A percentile compares a stretch with the other conserved stretches of the same genome.
phyloP scores from a whole-genome alignment of 2,329 filamentous ascomycete species.

The Madurella fahalii region DNA sequence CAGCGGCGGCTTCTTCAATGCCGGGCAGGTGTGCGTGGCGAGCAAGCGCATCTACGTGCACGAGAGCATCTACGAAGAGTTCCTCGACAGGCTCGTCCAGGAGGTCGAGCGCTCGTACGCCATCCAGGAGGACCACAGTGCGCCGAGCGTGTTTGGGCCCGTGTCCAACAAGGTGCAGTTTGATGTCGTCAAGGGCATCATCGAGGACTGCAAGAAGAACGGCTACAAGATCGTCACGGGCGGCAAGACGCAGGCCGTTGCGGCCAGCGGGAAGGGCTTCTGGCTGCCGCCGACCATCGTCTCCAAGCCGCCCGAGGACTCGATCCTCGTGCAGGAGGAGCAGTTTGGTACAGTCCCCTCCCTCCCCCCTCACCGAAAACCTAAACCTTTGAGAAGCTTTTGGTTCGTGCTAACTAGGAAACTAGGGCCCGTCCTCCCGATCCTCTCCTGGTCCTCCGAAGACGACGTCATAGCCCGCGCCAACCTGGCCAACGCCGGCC shows the following conservation, averaged over 20 bases:
- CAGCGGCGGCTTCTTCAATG: constrained; percentile 47
- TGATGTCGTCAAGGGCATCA: constrained; percentile 53
- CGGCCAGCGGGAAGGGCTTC: constrained; percentile 38
- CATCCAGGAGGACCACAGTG: constrained; percentile 32
- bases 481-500: constrained; percentile 49
- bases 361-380: too few relatives aligned
- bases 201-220: constrained; percentile 51
- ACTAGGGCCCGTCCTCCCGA: constrained; percentile 58
- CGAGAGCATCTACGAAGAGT: constrained; percentile 53
- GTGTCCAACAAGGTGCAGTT: constrained; percentile 64
- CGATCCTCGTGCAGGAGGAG: constrained; percentile 54
- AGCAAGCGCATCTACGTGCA: constrained; percentile 60
- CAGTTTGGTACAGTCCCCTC: constrained; percentile 47
- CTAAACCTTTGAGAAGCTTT: too few relatives aligned
- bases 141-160: constrained; percentile 48
- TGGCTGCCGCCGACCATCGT: constrained; percentile 58
- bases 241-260: constrained; percentile 35
- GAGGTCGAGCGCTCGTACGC: constrained; percentile 41
- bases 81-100: constrained; percentile 42
- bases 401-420: too few relatives aligned
- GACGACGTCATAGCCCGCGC: constrained; percentile 54
- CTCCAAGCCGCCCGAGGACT: constrained; percentile 51
- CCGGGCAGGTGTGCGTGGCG: constrained; percentile 52
- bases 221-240: constrained; percentile 50
- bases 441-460: constrained; percentile 58